Percentiles rank a stretch among this genome's conserved stretches.
Conservation (phyloP, 2,329 filamentous ascomycete species). For the Escovopsis sp. region DNA sequence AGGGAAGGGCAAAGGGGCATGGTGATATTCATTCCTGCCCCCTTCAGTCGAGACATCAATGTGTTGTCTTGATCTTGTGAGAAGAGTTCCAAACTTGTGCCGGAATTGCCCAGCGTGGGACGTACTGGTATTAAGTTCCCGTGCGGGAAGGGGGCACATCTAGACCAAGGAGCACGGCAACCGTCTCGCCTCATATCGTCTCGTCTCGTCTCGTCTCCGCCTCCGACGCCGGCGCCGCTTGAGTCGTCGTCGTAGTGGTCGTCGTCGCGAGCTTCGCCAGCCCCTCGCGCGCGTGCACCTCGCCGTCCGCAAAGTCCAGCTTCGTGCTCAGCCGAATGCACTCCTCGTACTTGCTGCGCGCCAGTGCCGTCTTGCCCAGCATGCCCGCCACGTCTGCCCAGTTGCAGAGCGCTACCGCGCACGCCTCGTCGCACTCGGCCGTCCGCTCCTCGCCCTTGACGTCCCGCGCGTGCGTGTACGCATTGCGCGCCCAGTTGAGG, state of each 20-base stretch:
- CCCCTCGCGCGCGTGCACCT: slow-evolving; percentile 37
- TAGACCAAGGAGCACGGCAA: too few relatives aligned
- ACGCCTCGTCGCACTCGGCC: slow-evolving; percentile 71
- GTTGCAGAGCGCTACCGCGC: slow-evolving; percentile 73
- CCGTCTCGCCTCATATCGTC: too few relatives aligned
- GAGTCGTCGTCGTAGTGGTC: background rate
- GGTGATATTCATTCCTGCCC: too few relatives aligned
- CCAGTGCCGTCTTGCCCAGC: slow-evolving; percentile 49
- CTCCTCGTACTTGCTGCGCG: slow-evolving; percentile 53
- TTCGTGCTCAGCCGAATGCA: slow-evolving; percentile 46
- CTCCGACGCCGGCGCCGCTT: too few relatives aligned
- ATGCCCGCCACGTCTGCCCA: slow-evolving; percentile 73
- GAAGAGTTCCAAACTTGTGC: too few relatives aligned
- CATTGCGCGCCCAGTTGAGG: slow-evolving; percentile 65
- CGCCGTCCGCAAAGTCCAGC: slow-evolving; percentile 36
- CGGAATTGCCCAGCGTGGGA: too few relatives aligned
- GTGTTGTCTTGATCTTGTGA: too few relatives aligned
- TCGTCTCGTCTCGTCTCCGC: too few relatives aligned
- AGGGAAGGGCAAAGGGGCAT: too few relatives aligned
- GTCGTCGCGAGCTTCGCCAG: slow-evolving; percentile 22
- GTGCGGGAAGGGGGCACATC: too few relatives aligned
- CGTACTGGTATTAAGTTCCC: too few relatives aligned
- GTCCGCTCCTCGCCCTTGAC: slow-evolving; percentile 53
- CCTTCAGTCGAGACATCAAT: too few relatives aligned
- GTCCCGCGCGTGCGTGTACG: slow-evolving; percentile 49